Evolutionary conservation across 1,284 basidiomycete genomes (phyloP), one percentile per base, ranked within the genome.

Genomic region (Wolfiporia cocos): DNA sequence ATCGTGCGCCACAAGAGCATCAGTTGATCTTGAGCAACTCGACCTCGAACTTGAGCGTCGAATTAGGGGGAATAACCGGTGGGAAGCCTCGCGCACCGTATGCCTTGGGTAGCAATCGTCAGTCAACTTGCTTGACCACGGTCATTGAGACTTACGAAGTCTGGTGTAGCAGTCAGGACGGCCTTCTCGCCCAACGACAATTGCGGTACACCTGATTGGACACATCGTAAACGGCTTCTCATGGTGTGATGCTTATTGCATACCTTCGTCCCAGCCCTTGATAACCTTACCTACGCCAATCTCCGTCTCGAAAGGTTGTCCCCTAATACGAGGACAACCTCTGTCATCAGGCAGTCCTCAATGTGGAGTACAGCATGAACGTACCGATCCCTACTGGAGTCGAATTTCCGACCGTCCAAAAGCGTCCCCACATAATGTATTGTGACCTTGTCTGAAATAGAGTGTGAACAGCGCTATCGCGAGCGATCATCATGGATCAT

Each of bases 181-280:
- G 90, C 91, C 66, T 86, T 91, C 65, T 87, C 62, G 49, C 87
- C 87, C 30, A 90, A 34, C 19, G 88, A 90, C 51, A 92, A 65
- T 67, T 87, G 73, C 14, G 73, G 76, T 23, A 92, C 84, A 44
- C 81, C 85, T 88, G 49, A 44, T 56, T 35, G 39, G 36, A 26
- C 48, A 20, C 35, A 47, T 42, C 29, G 28, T 15, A 37, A 29
- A 32, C 21, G 33, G 23, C 24, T 23, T 30, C 12, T 30, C 29
- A 17, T 24, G 4, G 26, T 26, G 39, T 41, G 18, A 36, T 15
- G 29, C 26, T 19, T n/a, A 9, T n/a, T 21, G 67, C 72, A 59
- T 57, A 87, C 90, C 89, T 66, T 92, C 89, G 59, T 94, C 90
- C 91, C 91, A 94, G 32, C 90, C 91, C 62, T 74, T 83, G 67